Evolutionary conservation across 2,329 filamentous ascomycete species (phyloP), one percentile per base, ranked within the genome.

Genomic region (Ascocoryne sarcoides): DNA sequence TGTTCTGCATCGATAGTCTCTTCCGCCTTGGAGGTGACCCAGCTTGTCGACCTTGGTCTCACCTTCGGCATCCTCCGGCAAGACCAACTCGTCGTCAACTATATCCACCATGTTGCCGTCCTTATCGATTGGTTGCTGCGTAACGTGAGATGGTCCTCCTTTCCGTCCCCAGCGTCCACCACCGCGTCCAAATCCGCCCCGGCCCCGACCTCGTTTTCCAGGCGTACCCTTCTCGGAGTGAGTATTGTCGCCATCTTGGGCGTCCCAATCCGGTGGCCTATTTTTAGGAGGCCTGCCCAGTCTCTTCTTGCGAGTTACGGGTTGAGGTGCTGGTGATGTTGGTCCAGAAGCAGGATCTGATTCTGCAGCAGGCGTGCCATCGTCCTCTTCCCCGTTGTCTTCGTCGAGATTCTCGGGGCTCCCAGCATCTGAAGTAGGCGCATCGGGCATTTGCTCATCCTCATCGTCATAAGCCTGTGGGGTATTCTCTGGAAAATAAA

Each of bases 1-100:
- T 1, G 90, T 95, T 45, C 92, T 84, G 58, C 94, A 95, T 19
- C 92, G 82, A 62, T 98, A 98, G 57, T 96, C 87, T 53, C 92
- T 78, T 4, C 82, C 89, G 19, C 78, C 92, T 47, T 80, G 72
- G 3, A 98, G 73, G 55, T 85, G 79, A 20, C 92, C 92, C 53
- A 83, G 64, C 66, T 90, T 90, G 65, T 95, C 86, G 7, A 98
- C 90, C 67, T 96, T 98, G 49, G 77, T 77, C 65, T 95, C 89
- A 51, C 92, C 92, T 58, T 90, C 87, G 1, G 80, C 65, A 54
- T 96, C 90, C 49, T 89, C 83, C 0, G 89, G 86, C 32, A 98
- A 70, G 23, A 82, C 83, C 32, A 94, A 86, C 66, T 98, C 92
- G 56, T 98, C 92, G 57, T 95, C 76, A 45, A 87, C 73, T 42